Evolutionary conservation across 768 basidiomycete genomes (phyloP), one percentile per base, ranked within the genome.

Genomic region (Lactarius indigo): DNA sequence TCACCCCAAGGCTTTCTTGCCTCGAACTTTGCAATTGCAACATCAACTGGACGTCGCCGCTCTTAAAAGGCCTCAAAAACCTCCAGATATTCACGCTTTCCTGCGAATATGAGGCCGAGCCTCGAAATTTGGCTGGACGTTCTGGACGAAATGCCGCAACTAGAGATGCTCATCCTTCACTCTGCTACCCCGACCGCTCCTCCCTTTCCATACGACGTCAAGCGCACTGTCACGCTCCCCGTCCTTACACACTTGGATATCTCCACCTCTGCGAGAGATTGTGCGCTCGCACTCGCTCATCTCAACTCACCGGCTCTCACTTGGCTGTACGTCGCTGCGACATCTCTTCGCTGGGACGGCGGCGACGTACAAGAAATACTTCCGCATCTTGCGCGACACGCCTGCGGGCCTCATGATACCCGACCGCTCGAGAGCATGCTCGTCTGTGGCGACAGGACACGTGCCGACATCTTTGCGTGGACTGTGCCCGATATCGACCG

Each of bases 21-120:
- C 31, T 65, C 31, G 18, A 42, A 12, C 47, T 65, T 13, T 2
- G 8, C 1, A 50, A 50, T 3, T 60, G 33, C 33, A 37, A 60
- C 23, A 54, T 65, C 35, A 23, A 37, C 26, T 65, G 64, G 59
- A 23, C 20, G 9, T 65, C 64, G 12, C 64, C 64, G 31, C 50
- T 59, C 17, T 55, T 65, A 6, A 59, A 23, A 50, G 35, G 47
- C 37, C 57, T 65, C 17, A 41, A 26, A 17, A 9, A 50, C 28
- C 47, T 65, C 23, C 39, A 60, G 33, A 35, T 60, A 31, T 31
- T 26, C 1, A 31, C 47, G 7, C 18, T 30, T 5, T 65, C 50
- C 13, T n/a, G 26, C 23, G 7, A 2, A 2, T 31, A 3, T 1
- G 15, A 28, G 64, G 20, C 58, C 58, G 8, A 65, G 23, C 9